A percentile compares a stretch with the other conserved stretches of the same genome.
These are phyloP conservation scores for Zea luxurians DNA, from an alignment of 176 grass and related monocot species.

Conservation along the genomic window DNA sequence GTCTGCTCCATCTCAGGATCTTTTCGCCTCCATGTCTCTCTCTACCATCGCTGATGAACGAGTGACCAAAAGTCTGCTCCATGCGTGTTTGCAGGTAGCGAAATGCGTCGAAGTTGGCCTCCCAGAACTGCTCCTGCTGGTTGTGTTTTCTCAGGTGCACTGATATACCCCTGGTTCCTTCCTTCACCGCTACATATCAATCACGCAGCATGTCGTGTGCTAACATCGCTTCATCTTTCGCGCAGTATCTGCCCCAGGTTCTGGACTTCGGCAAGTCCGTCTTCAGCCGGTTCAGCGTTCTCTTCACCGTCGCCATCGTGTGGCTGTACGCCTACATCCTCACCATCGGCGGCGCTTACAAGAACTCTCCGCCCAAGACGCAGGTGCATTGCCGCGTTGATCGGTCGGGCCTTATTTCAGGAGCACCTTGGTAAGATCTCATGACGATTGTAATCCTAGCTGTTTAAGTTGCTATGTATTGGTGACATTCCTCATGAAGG, in stretches of 20 bases:
- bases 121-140: slow-evolving; percentile 68
- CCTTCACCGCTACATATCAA: background rate
- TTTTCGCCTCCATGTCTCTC: background rate
- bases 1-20: background rate
- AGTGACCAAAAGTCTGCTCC: background rate
- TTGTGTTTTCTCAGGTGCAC: slow-evolving; percentile 76
- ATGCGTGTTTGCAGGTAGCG: slow-evolving; percentile 56
- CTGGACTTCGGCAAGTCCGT: slow-evolving; percentile 52
- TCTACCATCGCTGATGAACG: background rate
- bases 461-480: background rate
- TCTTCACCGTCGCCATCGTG: slow-evolving; percentile 79
- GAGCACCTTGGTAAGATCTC: slow-evolving; percentile 74
- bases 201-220: background rate
- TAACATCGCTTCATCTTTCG: slow-evolving; percentile 14
- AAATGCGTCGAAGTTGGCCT: slow-evolving; percentile 97
- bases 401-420: slow-evolving; percentile 71
- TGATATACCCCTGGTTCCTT: slow-evolving; percentile 1
- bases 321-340: slow-evolving; percentile 93
- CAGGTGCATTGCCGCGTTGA: slow-evolving; percentile 90
- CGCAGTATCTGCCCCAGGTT: slow-evolving; percentile 70
- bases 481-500: background rate
- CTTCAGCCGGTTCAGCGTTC: slow-evolving; percentile 64
- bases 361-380: slow-evolving; percentile 60
- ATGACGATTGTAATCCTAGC: background rate
- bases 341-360: slow-evolving; percentile 87